Base-by-base conservation (phyloP, 208 protist genomes). In the Acanthamoeba lenticulata region DNA sequence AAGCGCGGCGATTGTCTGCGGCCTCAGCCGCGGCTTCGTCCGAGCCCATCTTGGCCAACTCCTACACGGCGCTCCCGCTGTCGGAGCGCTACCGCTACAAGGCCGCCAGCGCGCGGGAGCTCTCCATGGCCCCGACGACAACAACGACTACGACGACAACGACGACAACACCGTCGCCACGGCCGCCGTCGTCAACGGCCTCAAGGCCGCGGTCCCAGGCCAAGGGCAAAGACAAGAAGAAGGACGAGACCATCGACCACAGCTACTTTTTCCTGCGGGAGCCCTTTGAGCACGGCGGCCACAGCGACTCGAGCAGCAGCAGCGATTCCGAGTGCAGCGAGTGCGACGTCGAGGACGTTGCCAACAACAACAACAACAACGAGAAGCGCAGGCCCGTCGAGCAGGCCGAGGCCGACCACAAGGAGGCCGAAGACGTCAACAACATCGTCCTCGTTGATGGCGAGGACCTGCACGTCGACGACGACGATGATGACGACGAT, bases 201-300 rank as follows among this genome's bases (percentile, higher is more conserved):
- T n/a, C n/a, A n/a, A n/a, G n/a, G n/a, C n/a, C n/a, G n/a, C n/a
- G n/a, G n/a, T n/a, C n/a, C n/a, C n/a, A n/a, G n/a, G n/a, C n/a
- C n/a, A n/a, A 67, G 24, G 5, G 15, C 57, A n/a, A n/a, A 67
- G n/a, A 7, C n/a, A 67, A 42, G 67, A n/a, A 1, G 67, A 44
- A 34, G 57, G 57, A 67, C 7, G 69, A 79, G 69, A 40, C 0
- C 29, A 29, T 47, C 69, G 44, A 79, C 24, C 36, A 21, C 2
- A 79, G 36, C 69, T 79, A 79, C 36, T 79, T 79, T 15, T 79
- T 79, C 69, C 69, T 79, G 69, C 69, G 69, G 34, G 69, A 79
- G 69, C 27, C 13, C n/a, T n/a, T n/a, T n/a, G n/a, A n/a, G n/a
- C n/a, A 60, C 52, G 52, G 52, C 52, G 21, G 52, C 32, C 11